Percentiles rank a stretch among this genome's conserved stretches.
Evolutionary conservation across 192 early-diverging fungal genomes (phyloP).

Genomic region (Mortierella hygrophila): DNA sequence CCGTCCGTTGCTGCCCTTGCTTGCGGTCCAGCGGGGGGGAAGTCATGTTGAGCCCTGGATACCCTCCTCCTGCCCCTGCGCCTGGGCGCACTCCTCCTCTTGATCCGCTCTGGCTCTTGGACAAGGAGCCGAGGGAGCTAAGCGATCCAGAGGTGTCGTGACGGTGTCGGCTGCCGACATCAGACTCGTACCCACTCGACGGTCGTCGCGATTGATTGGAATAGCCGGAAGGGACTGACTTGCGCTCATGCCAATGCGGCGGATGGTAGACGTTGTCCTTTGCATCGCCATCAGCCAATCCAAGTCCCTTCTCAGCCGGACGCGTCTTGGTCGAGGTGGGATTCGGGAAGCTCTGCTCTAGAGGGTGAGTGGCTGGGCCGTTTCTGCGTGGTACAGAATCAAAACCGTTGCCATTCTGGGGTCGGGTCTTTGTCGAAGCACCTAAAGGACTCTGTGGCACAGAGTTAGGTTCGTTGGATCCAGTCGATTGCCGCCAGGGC

Average conservation of each 20-base stretch:
- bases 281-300: not conserved
- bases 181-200: conserved; percentile 27
- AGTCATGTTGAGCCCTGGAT: not conserved
- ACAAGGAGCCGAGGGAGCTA: not conserved
- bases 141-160: conserved; percentile 5
- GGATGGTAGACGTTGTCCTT: conserved; percentile 48
- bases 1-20: conserved; percentile 3
- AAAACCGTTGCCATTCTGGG: not conserved
- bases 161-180: conserved; percentile 24
- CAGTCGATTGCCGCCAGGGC: conserved; percentile 37
- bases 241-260: conserved; percentile 50
- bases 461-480: not conserved
- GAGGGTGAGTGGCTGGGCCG: not conserved
- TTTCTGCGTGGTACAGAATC: conserved; percentile 7
- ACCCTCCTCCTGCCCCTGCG: conserved; percentile 3
- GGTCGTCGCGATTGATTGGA: conserved; percentile 12
- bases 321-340: not conserved
- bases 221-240: conserved; percentile 1
- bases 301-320: conserved; percentile 4
- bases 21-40: conserved; percentile 27
- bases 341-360: conserved; percentile 12
- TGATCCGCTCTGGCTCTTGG: conserved; percentile 16
- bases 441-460: not conserved
- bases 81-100: conserved; percentile 23
- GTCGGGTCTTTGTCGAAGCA: conserved; percentile 2